These are phyloP conservation scores for Colletotrichum sp. DNA, from an alignment of 2,329 filamentous ascomycete species.

Conservation along the genomic window DNA sequence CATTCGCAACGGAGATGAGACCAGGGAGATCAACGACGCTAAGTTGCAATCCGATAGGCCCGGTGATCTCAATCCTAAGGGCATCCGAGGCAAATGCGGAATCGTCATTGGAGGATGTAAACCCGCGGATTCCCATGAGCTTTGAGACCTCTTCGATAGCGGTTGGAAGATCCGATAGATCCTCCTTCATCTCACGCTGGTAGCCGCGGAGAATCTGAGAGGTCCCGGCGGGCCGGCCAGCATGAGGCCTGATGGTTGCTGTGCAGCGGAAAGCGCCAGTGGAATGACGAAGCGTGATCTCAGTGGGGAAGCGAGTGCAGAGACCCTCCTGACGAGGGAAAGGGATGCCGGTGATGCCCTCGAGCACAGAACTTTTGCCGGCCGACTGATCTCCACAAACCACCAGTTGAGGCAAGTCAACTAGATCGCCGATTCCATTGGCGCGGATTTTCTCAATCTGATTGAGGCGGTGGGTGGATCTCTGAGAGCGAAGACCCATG, in stretches of 20 bases:
- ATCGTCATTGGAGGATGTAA: constrained; percentile 17
- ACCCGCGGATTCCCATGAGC: constrained; percentile 11
- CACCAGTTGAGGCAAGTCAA: constrained; percentile 51
- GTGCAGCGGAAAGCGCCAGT: not conserved
- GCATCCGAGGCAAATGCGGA: constrained; percentile 20
- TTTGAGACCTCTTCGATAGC: constrained; percentile 15
- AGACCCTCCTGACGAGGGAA: constrained; percentile 58
- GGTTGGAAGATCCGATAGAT: not conserved
- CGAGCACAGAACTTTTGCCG: constrained; percentile 63
- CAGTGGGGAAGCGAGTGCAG: constrained; percentile 61
- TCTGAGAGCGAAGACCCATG: not conserved
- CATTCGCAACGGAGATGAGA: constrained; percentile 40
- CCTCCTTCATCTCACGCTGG: constrained; percentile 9
- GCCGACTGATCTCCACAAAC: constrained; percentile 61
- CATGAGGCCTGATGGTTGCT: constrained; percentile 7
- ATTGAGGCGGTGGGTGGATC: constrained; percentile 32
- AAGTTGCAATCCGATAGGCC: constrained; percentile 35
- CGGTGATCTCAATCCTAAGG: constrained; percentile 27
- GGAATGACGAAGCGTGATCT: constrained; percentile 51
- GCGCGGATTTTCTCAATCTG: constrained; percentile 39
- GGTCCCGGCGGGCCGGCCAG: not conserved
- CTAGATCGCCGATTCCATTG: constrained; percentile 36
- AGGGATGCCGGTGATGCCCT: constrained; percentile 58
- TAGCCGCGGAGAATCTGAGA: not conserved
- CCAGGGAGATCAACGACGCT: constrained; percentile 55